A percentile compares a stretch with the other conserved stretches of the same genome.
phyloP scores from a whole-genome alignment of 1,284 basidiomycete species.

The Pisolithus thermaeus region DNA sequence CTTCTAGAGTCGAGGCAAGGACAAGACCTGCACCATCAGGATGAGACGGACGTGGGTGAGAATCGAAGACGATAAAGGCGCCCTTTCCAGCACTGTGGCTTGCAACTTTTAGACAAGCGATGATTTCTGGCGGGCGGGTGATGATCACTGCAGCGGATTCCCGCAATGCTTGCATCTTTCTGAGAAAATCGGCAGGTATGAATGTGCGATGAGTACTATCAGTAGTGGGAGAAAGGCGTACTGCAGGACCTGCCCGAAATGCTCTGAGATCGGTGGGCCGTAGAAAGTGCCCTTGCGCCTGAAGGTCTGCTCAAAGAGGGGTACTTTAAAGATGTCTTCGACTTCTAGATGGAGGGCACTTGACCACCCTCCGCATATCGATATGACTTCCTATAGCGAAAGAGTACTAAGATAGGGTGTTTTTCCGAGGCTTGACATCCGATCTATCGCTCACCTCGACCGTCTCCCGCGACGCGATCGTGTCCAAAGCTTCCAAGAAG shows the following conservation, averaged over 20 bases:
- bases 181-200: slow-evolving; percentile 15
- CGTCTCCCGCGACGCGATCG: slow-evolving; percentile 14
- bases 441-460: slow-evolving; percentile 17
- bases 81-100: slow-evolving; percentile 16
- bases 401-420: neutral
- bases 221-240: slow-evolving; percentile 19
- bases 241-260: slow-evolving; percentile 38
- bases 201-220: neutral
- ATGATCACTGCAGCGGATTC: slow-evolving; percentile 45
- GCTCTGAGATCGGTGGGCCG: slow-evolving; percentile 27
- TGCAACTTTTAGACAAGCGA: slow-evolving; percentile 49
- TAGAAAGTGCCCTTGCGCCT: slow-evolving; percentile 31
- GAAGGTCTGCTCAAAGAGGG: slow-evolving; percentile 35
- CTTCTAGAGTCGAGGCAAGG: slow-evolving; percentile 36
- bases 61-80: slow-evolving; percentile 58
- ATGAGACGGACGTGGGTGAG: slow-evolving; percentile 55
- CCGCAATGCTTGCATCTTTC: slow-evolving; percentile 26
- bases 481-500: slow-evolving; percentile 14
- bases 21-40: slow-evolving; percentile 53
- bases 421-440: neutral
- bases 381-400: slow-evolving; percentile 36
- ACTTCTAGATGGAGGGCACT: slow-evolving; percentile 47
- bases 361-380: slow-evolving; percentile 44
- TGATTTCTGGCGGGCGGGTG: slow-evolving; percentile 64
- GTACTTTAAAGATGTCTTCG: slow-evolving; percentile 36